Evolutionary conservation across 805 yeast genomes (phyloP).

Genomic region (Sungouiozyma intestinalis): DNA sequence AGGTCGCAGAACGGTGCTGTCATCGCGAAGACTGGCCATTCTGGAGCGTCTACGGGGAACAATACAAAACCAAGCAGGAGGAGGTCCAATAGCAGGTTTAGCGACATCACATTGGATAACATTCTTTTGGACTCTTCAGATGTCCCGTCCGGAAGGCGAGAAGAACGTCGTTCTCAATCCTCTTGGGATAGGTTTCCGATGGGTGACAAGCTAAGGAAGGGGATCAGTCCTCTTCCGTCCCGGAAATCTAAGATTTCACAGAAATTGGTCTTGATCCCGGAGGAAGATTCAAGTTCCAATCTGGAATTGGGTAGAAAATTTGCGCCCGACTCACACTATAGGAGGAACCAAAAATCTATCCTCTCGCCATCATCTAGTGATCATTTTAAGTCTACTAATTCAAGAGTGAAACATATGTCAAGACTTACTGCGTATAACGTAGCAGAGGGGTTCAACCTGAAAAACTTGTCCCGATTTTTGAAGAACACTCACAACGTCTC

Average conservation of each 20-base stretch:
- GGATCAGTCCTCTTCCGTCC: conserved; percentile 32
- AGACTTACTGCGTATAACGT: conserved; percentile 88
- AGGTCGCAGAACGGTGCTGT: not conserved
- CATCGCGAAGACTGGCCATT: not conserved
- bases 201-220: conserved; percentile 11
- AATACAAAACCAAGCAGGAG: not conserved
- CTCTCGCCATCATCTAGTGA: not conserved
- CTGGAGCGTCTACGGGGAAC: too few species aligned
- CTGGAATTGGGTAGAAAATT: not conserved
- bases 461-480: conserved; percentile 53
- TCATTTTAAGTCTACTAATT: conserved; percentile 1
- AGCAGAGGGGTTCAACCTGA: conserved; percentile 69
- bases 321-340: conserved; percentile 6
- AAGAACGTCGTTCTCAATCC: conserved; percentile 33
- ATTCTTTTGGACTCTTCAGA: conserved; percentile 71
- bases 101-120: conserved; percentile 73
- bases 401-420: conserved; percentile 47
- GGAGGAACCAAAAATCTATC: not conserved
- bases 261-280: conserved; percentile 77
- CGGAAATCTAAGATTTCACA: conserved; percentile 83
- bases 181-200: conserved; percentile 20
- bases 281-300: conserved; percentile 17
- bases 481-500: conserved; percentile 66
- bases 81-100: conserved; percentile 36
- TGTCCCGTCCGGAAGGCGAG: conserved; percentile 64